These are phyloP conservation scores for Xylaria sp. DNA, from an alignment of 495 filamentous ascomycete species.

Conservation along the genomic window DNA sequence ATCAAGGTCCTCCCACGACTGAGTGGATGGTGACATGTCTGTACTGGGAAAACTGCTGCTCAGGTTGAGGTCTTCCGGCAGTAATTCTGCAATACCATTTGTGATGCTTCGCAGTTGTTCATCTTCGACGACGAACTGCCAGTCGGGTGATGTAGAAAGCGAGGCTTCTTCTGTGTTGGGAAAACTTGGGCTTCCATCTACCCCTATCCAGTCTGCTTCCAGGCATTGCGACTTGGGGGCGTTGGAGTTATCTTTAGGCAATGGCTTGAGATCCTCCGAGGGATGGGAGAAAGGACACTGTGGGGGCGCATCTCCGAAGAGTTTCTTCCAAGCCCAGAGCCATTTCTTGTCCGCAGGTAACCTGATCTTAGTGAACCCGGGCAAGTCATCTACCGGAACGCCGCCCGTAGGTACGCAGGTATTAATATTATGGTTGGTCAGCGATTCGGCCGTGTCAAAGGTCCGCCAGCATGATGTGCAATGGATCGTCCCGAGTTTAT, in stretches of 20 bases:
- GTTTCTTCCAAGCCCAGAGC: slow-evolving; percentile 31
- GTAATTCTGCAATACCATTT: not conserved
- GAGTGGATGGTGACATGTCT: not conserved
- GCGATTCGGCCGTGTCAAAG: slow-evolving; percentile 19
- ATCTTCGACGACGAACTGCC: not conserved
- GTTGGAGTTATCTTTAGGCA: not conserved
- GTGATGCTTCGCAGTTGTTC: not conserved
- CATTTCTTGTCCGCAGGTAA: slow-evolving; percentile 26
- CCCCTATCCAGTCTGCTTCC: not conserved
- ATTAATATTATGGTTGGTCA: slow-evolving; percentile 7
- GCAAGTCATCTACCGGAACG: slow-evolving; percentile 27
- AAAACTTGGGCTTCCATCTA: not conserved
- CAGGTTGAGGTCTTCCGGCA: not conserved
- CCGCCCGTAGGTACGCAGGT: slow-evolving; percentile 28
- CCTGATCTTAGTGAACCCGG: slow-evolving; percentile 21
- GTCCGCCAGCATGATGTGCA: slow-evolving; percentile 29
- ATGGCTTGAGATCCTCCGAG: slow-evolving; percentile 24
- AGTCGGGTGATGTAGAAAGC: not conserved
- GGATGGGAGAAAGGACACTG: slow-evolving; percentile 34
- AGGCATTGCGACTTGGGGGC: no score
- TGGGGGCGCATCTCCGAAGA: slow-evolving; percentile 30
- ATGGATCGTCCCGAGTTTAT: slow-evolving; percentile 26
- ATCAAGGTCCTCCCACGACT: not conserved
- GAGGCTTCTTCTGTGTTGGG: not conserved
- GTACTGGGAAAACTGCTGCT: not conserved